Evolutionary conservation across 2,329 filamentous ascomycete genomes (phyloP).

Genomic region (Aureobasidium pullulans): DNA sequence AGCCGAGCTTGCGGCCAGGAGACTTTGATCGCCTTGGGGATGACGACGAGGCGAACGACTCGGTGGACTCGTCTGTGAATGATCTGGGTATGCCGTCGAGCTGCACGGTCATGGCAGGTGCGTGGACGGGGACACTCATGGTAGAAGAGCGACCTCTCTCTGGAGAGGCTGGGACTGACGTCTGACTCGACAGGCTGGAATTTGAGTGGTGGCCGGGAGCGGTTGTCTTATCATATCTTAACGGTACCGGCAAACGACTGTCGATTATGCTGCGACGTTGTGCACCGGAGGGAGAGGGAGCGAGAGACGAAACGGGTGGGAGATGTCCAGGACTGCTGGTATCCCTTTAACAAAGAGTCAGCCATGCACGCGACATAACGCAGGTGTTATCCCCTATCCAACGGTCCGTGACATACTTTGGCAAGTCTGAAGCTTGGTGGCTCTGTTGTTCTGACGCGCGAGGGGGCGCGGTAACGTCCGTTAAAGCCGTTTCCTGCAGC

Average conservation of each 20-base stretch:
- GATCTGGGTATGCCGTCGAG: slow-evolving; percentile 28
- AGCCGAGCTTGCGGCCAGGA: slow-evolving; percentile 47
- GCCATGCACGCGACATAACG: slow-evolving; percentile 8
- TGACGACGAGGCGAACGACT: slow-evolving; percentile 16
- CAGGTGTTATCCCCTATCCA: slow-evolving; percentile 8
- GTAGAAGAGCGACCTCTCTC: slow-evolving; percentile 14
- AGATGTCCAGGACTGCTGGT: not conserved
- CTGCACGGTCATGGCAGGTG: slow-evolving; percentile 28
- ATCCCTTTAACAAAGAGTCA: slow-evolving; percentile 8
- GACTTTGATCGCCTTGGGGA: slow-evolving; percentile 34
- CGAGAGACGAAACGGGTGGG: slow-evolving; percentile 2
- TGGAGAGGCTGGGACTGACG: slow-evolving; percentile 15
- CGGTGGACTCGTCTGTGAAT: slow-evolving; percentile 26
- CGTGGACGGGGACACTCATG: slow-evolving; percentile 20
- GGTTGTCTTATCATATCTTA: slow-evolving; percentile 16
- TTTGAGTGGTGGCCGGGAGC: slow-evolving; percentile 13
- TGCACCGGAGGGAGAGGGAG: not conserved
- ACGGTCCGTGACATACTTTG: slow-evolving; percentile 15
- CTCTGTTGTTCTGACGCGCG: slow-evolving; percentile 25
- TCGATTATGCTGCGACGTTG: slow-evolving; percentile 13
- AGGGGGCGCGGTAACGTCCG: slow-evolving; percentile 26
- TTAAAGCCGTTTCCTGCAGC: slow-evolving; percentile 22
- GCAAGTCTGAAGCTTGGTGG: slow-evolving; percentile 2
- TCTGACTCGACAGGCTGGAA: slow-evolving; percentile 13
- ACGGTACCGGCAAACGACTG: slow-evolving; percentile 14